These are phyloP conservation scores for Lactarius pseudohatsudake DNA, from an alignment of 768 basidiomycete species.

Conservation along the genomic window DNA sequence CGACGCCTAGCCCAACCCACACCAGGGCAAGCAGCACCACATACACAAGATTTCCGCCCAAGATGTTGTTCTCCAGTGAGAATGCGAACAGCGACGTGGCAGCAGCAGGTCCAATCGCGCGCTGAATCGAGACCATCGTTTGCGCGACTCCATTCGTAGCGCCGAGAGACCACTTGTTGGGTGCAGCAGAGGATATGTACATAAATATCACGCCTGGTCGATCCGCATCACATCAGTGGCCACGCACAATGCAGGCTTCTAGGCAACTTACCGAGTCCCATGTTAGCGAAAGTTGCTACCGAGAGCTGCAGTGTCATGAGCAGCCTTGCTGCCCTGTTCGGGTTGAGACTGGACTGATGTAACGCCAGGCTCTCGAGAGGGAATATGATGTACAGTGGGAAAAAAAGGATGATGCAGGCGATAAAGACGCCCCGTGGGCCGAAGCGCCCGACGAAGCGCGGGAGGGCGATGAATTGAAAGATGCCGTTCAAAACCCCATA, in stretches of 20 bases:
- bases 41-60: constrained; percentile 42
- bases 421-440: constrained; percentile 40
- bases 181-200: constrained; percentile 62
- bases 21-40: constrained; percentile 5
- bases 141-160: constrained; percentile 59
- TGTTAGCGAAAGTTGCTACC: constrained; percentile 4
- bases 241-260: no score
- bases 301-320: constrained; percentile 16
- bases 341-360: neutral
- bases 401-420: constrained; percentile 31
- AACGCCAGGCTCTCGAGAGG: constrained; percentile 30
- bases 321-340: neutral
- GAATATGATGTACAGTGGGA: constrained; percentile 34
- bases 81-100: constrained; percentile 66
- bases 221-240: constrained; percentile 19
- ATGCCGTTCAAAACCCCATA: constrained; percentile 41
- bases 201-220: constrained; percentile 63
- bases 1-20: neutral
- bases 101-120: constrained; percentile 52
- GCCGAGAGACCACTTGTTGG: constrained; percentile 63
- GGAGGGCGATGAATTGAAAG: constrained; percentile 42
- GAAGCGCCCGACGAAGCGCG: constrained; percentile 38
- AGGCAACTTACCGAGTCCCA: constrained; percentile 19
- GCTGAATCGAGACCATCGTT: constrained; percentile 41
- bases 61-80: constrained; percentile 47